These are phyloP conservation scores for Mucor lusitanicus DNA, from an alignment of 371 early-diverging fungal genomes.

Conservation along the genomic window DNA sequence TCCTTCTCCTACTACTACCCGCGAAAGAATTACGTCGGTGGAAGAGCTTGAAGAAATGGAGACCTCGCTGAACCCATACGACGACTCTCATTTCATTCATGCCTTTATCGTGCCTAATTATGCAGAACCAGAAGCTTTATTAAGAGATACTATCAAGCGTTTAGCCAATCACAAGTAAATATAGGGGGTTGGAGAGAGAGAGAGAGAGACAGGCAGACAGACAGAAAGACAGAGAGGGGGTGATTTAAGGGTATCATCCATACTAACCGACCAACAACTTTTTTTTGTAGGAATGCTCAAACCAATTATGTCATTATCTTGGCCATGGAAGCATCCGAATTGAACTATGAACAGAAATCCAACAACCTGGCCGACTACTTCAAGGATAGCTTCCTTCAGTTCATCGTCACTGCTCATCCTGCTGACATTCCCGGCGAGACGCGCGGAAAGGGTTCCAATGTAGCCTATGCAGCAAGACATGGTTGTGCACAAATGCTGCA, in stretches of 20 bases:
- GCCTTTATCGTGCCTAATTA: constrained; percentile 64
- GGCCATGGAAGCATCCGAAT: constrained; percentile 76
- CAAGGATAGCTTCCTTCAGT: constrained; percentile 60
- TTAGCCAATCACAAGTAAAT: constrained; percentile 49
- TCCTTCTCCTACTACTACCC: constrained; percentile 10
- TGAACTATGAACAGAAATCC: constrained; percentile 56
- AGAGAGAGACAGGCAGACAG: neutral
- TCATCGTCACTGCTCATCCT: constrained; percentile 71
- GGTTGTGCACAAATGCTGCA: constrained; percentile 28
- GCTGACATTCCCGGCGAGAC: constrained; percentile 63
- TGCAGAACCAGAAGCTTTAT: constrained; percentile 54
- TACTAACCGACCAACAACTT: neutral
- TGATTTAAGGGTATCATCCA: neutral
- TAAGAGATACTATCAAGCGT: constrained; percentile 47
- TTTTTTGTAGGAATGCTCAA: constrained; percentile 33
- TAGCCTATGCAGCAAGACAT: constrained; percentile 62
- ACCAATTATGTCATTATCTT: constrained; percentile 55
- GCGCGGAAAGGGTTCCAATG: constrained; percentile 72
- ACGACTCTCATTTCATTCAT: constrained; percentile 42
- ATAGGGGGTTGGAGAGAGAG: neutral
- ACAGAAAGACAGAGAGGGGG: neutral
- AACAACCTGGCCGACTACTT: constrained; percentile 49
- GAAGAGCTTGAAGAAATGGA: constrained; percentile 50
- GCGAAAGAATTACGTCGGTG: constrained; percentile 31
- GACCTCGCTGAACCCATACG: constrained; percentile 32